These are phyloP conservation scores for Dendrocalamus latiflorus DNA, from an alignment of 202 grass and related monocot genomes.

Conservation along the genomic window DNA sequence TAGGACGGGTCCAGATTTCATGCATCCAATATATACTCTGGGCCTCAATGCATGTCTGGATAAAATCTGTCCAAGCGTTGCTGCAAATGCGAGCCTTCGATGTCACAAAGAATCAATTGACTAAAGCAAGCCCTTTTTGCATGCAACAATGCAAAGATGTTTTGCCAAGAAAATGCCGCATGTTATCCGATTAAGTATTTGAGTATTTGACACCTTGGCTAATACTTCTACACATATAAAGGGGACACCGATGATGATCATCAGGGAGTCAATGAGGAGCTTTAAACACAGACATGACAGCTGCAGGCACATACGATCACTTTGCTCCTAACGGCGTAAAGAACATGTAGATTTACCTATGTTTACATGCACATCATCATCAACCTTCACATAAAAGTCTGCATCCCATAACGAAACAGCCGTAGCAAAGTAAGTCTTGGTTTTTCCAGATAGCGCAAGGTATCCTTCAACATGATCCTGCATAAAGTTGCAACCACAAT, in stretches of 20 bases:
- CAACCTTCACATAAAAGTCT: conserved; percentile 86
- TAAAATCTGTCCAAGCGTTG: conserved; percentile 72
- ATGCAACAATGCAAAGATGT: background rate
- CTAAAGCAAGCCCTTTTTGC: background rate
- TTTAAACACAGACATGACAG: background rate
- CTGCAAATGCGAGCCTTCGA: conserved; percentile 39
- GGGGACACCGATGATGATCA: background rate
- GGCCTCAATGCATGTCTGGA: conserved; percentile 68
- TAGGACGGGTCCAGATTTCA: conserved; percentile 92
- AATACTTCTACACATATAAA: background rate
- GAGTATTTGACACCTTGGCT: background rate
- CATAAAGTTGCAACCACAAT: conserved; percentile 14
- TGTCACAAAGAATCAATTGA: background rate
- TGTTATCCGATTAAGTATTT: background rate
- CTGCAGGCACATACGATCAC: background rate
- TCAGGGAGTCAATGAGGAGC: background rate
- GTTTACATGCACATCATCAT: conserved; percentile 96
- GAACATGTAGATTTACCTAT: conserved; percentile 52
- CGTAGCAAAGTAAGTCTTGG: conserved; percentile 76
- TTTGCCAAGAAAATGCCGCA: background rate
- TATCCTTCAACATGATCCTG: conserved; percentile 97
- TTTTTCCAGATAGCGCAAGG: conserved; percentile 83
- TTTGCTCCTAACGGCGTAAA: conserved; percentile 10
- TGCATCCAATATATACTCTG: conserved; percentile 95
- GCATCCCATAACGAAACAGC: conserved; percentile 90